Base-by-base conservation (phyloP, 208 protist species). In the Trypanosoma boissoni region DNA sequence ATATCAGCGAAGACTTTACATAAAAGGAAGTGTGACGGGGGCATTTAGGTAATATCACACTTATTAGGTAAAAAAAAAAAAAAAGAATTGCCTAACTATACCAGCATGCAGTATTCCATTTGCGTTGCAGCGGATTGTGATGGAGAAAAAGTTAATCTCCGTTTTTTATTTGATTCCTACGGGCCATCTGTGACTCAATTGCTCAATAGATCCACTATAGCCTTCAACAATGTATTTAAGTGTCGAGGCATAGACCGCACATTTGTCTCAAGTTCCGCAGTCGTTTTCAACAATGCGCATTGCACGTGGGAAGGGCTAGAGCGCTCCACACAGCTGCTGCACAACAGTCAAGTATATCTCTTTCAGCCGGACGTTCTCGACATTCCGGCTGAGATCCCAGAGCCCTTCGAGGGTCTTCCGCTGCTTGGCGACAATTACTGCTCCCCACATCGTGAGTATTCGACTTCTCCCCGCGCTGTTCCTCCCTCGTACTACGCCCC, bases 341-440 rank as follows among this genome's bases (percentile, higher is more conserved):
- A 72, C 51, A 75, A 74, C 62, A 74, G 72, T 31, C 87, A 94
- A 45, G 53, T 91, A 41, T 94, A 94, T 54, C 31, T 88, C 1
- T 88, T 94, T 37, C 83, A 85, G 48, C 65, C 74, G 9, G 62
- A 73, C 41, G 49, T 64, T 2, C 10, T 61, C 5, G 80, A 88
- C 31, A 18, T 72, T 0, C 74, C 68, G 0, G 78, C 64, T 2
- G 70, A 72, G 14, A 82, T 89, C 23, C 76, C 66, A 4, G 75
- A 85, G 34, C 69, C 82, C 3, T 51, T 74, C 12, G 72, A 73
- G 43, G 64, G 52, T 6, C 16, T 37, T 0, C 49, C 45, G 41
- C 21, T 68, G 1, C 36, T 66, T 16, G 48, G 41, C 5, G 64
- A 72, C 18, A 27, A 45, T 21, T 53, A 44, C 10, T 12, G 32